Evolutionary conservation across 169 alveolate genomes (phyloP), one percentile per base, ranked within the genome.

Genomic region (Plasmodium knowlesi): DNA sequence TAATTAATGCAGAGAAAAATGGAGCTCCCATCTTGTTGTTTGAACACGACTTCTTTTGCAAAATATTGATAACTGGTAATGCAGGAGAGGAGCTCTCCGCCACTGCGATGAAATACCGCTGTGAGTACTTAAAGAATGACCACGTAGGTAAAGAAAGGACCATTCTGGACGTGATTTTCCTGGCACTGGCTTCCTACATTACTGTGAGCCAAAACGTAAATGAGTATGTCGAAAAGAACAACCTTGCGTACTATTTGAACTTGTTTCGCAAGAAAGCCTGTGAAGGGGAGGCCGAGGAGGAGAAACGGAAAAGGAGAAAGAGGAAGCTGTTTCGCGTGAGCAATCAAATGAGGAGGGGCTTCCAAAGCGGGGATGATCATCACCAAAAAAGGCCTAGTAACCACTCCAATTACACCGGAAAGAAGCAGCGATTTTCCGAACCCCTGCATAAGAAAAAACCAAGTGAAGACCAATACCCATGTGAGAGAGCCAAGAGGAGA

Each of bases 141-240:
- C 53, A 89, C 34, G 46, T 89, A n/a, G 72, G 80, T n/a, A 67
- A 89, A 28, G 94, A 89, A 61, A 89, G 61, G 82, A 89, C 94
- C 0, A 89, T 89, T 5, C 16, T 89, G 82, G 94, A 89, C 79
- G 53, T 61, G 22, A 89, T 89, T 79, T 89, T 89, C 71, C n/a
- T 89, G 14, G 82, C 94, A 16, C 32, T 89, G 53, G 94, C 90
- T 34, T 89, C 39, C 72, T 89, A 89, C 37, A 89, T 89, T 10
- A 89, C 94, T 16, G 72, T 53, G 32, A 89, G 94, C 30, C 94
- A 89, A 3, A 89, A 89, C 34, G 22, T 89, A 30, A 57, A 28
- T 79, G 83, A 89, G 22, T 89, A 89, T 41, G 53, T 71, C 4
- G 81, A 46, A 79, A 50, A 32, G 32, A 89, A 89, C 53, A 89